phyloP scores from a whole-genome alignment of 306 rosid species.

The Cyclanthera cordifolia region DNA sequence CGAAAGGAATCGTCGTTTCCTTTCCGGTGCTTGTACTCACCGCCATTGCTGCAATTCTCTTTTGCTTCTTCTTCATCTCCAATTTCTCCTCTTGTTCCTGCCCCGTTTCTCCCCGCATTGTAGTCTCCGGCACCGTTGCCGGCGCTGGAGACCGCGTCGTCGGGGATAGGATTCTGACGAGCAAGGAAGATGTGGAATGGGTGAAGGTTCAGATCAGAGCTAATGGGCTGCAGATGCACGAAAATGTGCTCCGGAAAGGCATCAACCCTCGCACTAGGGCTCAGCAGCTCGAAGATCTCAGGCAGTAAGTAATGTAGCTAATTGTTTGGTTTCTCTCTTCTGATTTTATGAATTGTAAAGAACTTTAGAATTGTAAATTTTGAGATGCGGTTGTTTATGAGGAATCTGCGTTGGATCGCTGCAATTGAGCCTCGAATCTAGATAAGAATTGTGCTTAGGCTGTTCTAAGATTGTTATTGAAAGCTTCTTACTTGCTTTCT shows the following conservation, averaged over 20 bases:
- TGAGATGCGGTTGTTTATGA: neutral
- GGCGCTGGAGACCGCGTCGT: neutral
- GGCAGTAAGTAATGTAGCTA: slow-evolving; percentile 31
- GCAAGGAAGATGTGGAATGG: slow-evolving; percentile 74
- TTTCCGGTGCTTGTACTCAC: slow-evolving; percentile 56
- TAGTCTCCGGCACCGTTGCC: slow-evolving; percentile 7
- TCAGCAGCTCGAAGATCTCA: slow-evolving; percentile 75
- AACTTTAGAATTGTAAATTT: too few species aligned
- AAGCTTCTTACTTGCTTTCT: neutral
- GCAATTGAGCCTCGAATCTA: neutral
- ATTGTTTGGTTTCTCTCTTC: slow-evolving; percentile 3
- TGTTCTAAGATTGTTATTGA: neutral
- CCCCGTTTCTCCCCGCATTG: slow-evolving; percentile 23
- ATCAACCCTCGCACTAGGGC: slow-evolving; percentile 77
- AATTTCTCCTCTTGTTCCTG: slow-evolving; percentile 76
- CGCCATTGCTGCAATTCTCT: slow-evolving; percentile 42
- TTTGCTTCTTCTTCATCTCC: slow-evolving; percentile 52
- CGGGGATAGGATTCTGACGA: slow-evolving; percentile 26
- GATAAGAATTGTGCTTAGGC: neutral
- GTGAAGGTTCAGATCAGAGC: slow-evolving; percentile 60
- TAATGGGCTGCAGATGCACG: slow-evolving; percentile 76
- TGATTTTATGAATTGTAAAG: neutral
- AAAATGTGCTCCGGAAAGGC: slow-evolving; percentile 80
- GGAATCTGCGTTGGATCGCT: neutral
- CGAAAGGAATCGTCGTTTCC: slow-evolving; percentile 58